phyloP scores from a whole-genome alignment of 441 rosid genomes.

The Erodium trifolium region DNA sequence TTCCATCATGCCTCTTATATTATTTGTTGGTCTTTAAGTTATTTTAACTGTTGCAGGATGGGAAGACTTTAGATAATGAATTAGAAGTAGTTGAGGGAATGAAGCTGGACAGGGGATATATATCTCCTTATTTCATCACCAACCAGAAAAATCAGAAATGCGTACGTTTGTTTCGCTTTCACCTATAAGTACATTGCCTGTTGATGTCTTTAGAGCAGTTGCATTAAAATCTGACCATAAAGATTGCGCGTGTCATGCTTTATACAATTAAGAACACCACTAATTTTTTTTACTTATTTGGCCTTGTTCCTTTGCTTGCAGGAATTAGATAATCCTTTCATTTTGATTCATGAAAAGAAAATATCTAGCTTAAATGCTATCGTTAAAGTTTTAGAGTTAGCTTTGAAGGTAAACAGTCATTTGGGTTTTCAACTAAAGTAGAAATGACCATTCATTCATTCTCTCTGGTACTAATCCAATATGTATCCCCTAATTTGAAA shows the following conservation, averaged over 20 bases:
- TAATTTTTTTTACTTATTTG: not conserved
- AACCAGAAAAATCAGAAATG: slow-evolving; percentile 84
- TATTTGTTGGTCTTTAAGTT: not conserved
- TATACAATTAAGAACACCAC: not conserved
- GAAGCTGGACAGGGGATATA: slow-evolving; percentile 88
- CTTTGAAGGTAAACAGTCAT: slow-evolving; percentile 32
- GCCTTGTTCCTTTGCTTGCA: slow-evolving; percentile 27
- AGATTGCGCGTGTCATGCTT: not conserved
- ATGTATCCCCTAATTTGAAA: slow-evolving; percentile 15
- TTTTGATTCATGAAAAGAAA: slow-evolving; percentile 79
- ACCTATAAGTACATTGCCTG: not conserved
- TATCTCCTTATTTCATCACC: slow-evolving; percentile 83
- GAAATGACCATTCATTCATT: slow-evolving; percentile 10
- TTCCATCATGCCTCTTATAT: not conserved
- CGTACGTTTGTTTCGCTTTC: slow-evolving; percentile 35
- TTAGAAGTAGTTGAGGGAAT: slow-evolving; percentile 91
- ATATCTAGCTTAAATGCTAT: slow-evolving; percentile 64
- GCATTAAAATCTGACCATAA: not conserved
- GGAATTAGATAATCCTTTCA: slow-evolving; percentile 91
- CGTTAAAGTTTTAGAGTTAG: slow-evolving; percentile 64
- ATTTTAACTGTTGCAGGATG: slow-evolving; percentile 39
- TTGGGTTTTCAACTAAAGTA: not conserved
- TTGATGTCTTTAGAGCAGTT: not conserved
- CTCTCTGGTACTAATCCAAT: not conserved
- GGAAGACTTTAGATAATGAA: slow-evolving; percentile 75